Conservation (phyloP, 495 filamentous ascomycete species). For the Hyaloscypha finlandica region DNA sequence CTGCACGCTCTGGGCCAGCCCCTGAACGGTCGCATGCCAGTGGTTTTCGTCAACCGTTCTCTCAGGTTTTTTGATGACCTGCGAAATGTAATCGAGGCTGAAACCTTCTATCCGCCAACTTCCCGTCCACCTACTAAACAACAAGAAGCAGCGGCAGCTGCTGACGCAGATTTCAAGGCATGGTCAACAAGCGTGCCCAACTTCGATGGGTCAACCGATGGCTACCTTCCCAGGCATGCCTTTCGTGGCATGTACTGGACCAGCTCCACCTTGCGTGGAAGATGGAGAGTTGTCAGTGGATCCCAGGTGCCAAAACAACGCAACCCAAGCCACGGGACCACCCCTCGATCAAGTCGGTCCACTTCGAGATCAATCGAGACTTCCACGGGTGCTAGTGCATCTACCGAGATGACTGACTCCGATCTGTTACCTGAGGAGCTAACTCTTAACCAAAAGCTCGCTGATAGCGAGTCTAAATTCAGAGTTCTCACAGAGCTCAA, state of each 20-base stretch:
- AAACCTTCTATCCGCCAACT: slow-evolving; percentile 22
- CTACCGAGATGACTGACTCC: background rate
- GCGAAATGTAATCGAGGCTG: slow-evolving; percentile 16
- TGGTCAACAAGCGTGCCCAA: slow-evolving; percentile 41
- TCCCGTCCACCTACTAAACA: background rate
- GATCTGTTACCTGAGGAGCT: slow-evolving; percentile 11
- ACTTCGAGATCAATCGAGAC: slow-evolving; percentile 1
- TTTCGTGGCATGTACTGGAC: slow-evolving; percentile 61
- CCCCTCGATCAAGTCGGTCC: slow-evolving; percentile 13
- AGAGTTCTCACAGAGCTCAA: slow-evolving; percentile 27
- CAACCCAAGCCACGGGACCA: slow-evolving; percentile 23
- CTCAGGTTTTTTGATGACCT: slow-evolving; percentile 24
- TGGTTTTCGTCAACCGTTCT: slow-evolving; percentile 24
- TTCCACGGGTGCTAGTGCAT: background rate
- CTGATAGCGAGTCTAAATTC: slow-evolving; percentile 30
- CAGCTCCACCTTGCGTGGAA: slow-evolving; percentile 58
- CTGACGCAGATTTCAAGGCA: slow-evolving; percentile 23
- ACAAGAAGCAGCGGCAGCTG: background rate
- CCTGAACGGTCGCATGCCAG: slow-evolving; percentile 3
- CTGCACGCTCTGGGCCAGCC: slow-evolving; percentile 31
- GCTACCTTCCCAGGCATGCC: slow-evolving; percentile 47
- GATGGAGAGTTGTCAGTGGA: slow-evolving; percentile 60
- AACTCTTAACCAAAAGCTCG: slow-evolving; percentile 19
- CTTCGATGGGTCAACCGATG: slow-evolving; percentile 44
- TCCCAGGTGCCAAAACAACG: slow-evolving; percentile 27